These are phyloP conservation scores for Chaetomiaceae sp. DNA, from an alignment of 2,329 filamentous ascomycete species.

Conservation along the genomic window DNA sequence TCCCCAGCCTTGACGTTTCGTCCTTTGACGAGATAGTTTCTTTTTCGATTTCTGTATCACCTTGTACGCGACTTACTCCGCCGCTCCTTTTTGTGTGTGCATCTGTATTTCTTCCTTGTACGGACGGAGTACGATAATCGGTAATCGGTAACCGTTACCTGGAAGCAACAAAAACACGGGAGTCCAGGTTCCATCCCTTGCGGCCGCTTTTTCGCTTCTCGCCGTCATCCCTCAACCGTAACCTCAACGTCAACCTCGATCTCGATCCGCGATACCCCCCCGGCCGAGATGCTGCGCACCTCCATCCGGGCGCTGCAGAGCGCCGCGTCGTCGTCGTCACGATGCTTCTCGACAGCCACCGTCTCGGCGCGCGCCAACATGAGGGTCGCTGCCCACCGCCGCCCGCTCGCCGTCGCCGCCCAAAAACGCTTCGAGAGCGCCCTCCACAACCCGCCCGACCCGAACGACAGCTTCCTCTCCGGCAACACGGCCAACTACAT, in stretches of 20 bases:
- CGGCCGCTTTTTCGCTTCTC: slow-evolving; percentile 11
- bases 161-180: slow-evolving; percentile 7
- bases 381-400: slow-evolving; percentile 43
- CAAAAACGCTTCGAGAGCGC: slow-evolving; percentile 54
- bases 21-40: slow-evolving; percentile 18
- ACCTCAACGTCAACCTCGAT: background rate
- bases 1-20: slow-evolving; percentile 16
- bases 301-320: slow-evolving; percentile 49
- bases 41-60: background rate
- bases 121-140: too few relatives aligned
- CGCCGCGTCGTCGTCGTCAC: slow-evolving; percentile 28
- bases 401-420: slow-evolving; percentile 45
- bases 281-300: slow-evolving; percentile 65
- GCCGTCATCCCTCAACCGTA: background rate
- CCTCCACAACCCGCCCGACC: slow-evolving; percentile 57
- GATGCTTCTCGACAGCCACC: slow-evolving; percentile 40
- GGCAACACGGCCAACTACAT: slow-evolving; percentile 98
- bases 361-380: slow-evolving; percentile 38
- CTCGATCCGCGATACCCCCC: slow-evolving; percentile 5
- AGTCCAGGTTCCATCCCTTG: slow-evolving; percentile 9
- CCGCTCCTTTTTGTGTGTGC: slow-evolving; percentile 23
- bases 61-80: slow-evolving; percentile 24
- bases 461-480: slow-evolving; percentile 93
- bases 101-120: slow-evolving; percentile 11
- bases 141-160: too few relatives aligned